Base-by-base conservation (phyloP, 176 grass and related monocot genomes). In the Sorghum bicolor region DNA sequence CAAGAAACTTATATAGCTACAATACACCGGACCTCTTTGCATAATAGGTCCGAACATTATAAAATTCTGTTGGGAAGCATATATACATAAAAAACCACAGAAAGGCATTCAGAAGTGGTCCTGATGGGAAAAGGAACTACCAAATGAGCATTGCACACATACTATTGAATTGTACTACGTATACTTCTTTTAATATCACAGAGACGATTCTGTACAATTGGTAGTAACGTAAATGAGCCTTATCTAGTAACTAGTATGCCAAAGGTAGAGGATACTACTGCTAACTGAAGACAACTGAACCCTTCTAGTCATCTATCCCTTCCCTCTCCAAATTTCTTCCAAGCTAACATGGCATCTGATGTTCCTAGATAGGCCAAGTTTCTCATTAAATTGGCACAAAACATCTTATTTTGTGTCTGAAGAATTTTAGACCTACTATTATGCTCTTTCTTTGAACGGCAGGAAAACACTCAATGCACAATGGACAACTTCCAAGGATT, bases 351-450 rank as follows among this genome's bases (percentile, higher is more conserved):
- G 30, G 28, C 25, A 69, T 53, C 43, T 64, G 5, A 57, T 70
- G 7, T 52, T 87, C 80, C 17, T 40, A 22, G 15, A 76, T 62
- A 29, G 3, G 4, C 7, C 24, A 70, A 39, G 34, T 70, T 70
- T 70, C 10, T 70, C 66, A 17, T 30, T 74, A 65, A 74, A 86
- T 26, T 6, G 48, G 41, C 60, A 53, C 20, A 48, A 61, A 86
- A 28, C 19, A 28, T 72, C 37, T 29, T 17, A 17, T 13, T 13
- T 32, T 16, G 13, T 17, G 8, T 28, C 14, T 8, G 16, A 30
- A 73, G 43, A 73, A 37, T 72, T 34, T 44, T 64, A 80, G 41
- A 19, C 70, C 6, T 3, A 62, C 47, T 62, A 66, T 31, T 64
- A 72, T 62, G 74, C 64, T 20, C 24, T 78, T n/a, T 19, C 26